Percentiles rank a stretch among this genome's conserved stretches.
Conservation (phyloP, 352 stramenopile genomes). For the Phytophthora pinifolia region DNA sequence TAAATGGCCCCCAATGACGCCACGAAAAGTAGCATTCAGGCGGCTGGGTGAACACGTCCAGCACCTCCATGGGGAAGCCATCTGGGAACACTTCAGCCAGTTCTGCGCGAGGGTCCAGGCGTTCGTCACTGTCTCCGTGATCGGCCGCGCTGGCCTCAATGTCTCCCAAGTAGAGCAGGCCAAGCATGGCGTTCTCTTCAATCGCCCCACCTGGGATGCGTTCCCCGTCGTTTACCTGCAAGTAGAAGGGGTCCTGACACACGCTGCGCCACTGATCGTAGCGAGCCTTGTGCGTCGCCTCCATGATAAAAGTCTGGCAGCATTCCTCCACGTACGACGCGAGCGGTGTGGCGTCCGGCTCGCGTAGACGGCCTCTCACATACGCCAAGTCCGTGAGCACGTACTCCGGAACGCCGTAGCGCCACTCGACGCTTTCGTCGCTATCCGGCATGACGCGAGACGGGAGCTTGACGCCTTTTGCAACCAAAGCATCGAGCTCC, state of each 20-base stretch:
- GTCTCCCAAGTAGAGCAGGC: slow-evolving; percentile 57
- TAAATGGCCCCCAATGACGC: slow-evolving; percentile 80
- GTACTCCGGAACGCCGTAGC: slow-evolving; percentile 71
- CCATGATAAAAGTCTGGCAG: slow-evolving; percentile 81
- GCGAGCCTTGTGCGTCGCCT: slow-evolving; percentile 65
- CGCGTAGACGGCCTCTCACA: slow-evolving; percentile 53
- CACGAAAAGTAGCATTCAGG: slow-evolving; percentile 79
- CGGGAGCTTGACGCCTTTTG: slow-evolving; percentile 53
- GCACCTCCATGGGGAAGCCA: slow-evolving; percentile 79
- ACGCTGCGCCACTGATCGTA: slow-evolving; percentile 71
- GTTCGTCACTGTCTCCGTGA: slow-evolving; percentile 37
- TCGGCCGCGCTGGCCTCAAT: slow-evolving; percentile 37
- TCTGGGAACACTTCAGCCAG: slow-evolving; percentile 68
- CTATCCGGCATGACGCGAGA: slow-evolving; percentile 40
- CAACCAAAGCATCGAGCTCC: slow-evolving; percentile 55
- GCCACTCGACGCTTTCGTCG: slow-evolving; percentile 47
- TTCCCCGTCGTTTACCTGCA: slow-evolving; percentile 73
- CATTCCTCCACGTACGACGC: slow-evolving; percentile 74
- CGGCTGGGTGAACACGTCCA: slow-evolving; percentile 77
- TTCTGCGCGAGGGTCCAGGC: slow-evolving; percentile 48
- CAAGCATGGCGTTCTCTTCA: slow-evolving; percentile 67
- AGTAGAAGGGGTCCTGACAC: slow-evolving; percentile 52
- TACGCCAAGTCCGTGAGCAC: slow-evolving; percentile 78
- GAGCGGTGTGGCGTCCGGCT: slow-evolving; percentile 56
- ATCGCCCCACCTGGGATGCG: slow-evolving; percentile 43